Evolutionary conservation across 139 green algal species (phyloP), one percentile per base, ranked within the genome.

Genomic region (Penium margaritaceum): DNA sequence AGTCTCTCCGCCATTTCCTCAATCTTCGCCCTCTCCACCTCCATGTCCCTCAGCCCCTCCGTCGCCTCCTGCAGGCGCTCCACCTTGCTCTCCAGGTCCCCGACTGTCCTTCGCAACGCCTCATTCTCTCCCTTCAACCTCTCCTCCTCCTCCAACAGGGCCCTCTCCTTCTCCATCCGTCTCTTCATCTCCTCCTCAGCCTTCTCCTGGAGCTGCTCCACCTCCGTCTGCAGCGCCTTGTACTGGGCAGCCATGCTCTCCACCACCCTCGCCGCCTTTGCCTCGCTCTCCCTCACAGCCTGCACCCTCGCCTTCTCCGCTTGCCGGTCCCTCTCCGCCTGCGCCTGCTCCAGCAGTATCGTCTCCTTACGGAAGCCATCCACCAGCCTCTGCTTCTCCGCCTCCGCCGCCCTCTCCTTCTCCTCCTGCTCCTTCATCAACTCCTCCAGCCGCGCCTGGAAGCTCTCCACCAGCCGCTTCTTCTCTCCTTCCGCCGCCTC

Each of bases 141-240:
- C 37, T 64, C 7, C 6, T 29, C 37, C 30, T 64, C 30, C 12
- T 64, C 55, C 9, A 29, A 41, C 55, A 64, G 55, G n/a, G n/a
- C n/a, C 33, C 77, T 76, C 47, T 80, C 73, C 39, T 58, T 6
- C 35, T 75, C 62, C 51, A 44, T 43, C 29, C 38, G 44, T 9
- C 29, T 14, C 71, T 32, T 76, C 44, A 60, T 24, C 47, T 27
- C 47, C 47, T 24, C 12, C 47, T 60, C 47, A n/a, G 47, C 58
- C 17, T 78, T 6, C 32, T 24, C 3, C 30, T 60, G n/a, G 9
- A 24, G 5, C 47, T 24, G 14, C 19, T 60, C 47, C 17, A 24
- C 47, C 47, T 5, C 47, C 14, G 5, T 17, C 19, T 60, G n/a
- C 47, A 24, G n/a, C n/a, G n/a, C n/a, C n/a, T n/a, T n/a, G n/a